Evolutionary conservation across 192 early-diverging fungal genomes (phyloP).

Genomic region (Umbelopsis isabellina): DNA sequence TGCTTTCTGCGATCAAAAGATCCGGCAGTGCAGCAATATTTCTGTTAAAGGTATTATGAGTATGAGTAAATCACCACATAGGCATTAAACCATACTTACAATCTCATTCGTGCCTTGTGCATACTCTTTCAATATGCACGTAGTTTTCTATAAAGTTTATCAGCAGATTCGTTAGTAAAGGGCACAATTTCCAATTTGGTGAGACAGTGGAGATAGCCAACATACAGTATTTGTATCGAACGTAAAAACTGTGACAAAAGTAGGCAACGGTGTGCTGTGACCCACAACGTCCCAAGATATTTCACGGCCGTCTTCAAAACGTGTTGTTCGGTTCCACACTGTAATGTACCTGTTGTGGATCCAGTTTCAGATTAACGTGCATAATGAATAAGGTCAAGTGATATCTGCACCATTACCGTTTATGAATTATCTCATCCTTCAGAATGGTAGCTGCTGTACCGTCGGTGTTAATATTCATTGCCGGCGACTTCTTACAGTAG

Average conservation of each 20-base stretch:
- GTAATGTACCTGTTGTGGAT: constrained; percentile 37
- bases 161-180: neutral
- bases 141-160: constrained; percentile 51
- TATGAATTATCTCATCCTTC: constrained; percentile 45
- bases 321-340: constrained; percentile 41
- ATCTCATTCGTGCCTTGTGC: constrained; percentile 62
- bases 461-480: constrained; percentile 39
- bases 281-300: constrained; percentile 61
- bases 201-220: neutral
- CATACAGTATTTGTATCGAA: constrained; percentile 51
- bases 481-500: neutral
- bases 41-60: constrained; percentile 25
- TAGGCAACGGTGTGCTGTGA: constrained; percentile 47
- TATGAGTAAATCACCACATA: neutral
- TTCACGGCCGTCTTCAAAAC: constrained; percentile 51
- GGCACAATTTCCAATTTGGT: neutral
- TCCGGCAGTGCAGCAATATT: constrained; percentile 62
- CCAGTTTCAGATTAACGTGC: neutral
- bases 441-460: constrained; percentile 44
- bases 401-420: constrained; percentile 39
- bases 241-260: constrained; percentile 54
- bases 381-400: neutral
- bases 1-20: constrained; percentile 58
- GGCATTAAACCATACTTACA: constrained; percentile 30
- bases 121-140: constrained; percentile 58